These are phyloP conservation scores for Colletotrichum lindemuthianum DNA, from an alignment of 2,329 filamentous ascomycete genomes.

Conservation along the genomic window DNA sequence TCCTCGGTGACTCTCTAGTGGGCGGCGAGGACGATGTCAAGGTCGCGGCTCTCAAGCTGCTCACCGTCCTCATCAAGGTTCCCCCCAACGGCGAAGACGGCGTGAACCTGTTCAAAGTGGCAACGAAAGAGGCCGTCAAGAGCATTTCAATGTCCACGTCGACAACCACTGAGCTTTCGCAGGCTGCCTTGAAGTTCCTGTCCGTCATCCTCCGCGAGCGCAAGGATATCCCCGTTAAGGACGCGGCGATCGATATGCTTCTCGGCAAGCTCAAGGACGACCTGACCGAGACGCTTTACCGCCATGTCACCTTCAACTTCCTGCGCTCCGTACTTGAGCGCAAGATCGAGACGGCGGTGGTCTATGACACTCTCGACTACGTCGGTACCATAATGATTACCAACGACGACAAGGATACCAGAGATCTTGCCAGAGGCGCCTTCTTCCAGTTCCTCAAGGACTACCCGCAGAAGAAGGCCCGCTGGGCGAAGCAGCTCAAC, in stretches of 20 bases:
- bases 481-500: constrained; percentile 87
- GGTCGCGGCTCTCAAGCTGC: constrained; percentile 84
- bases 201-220: constrained; percentile 86
- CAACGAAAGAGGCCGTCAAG: constrained; percentile 85
- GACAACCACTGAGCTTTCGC: constrained; percentile 84
- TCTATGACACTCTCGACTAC: constrained; percentile 93
- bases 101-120: constrained; percentile 74
- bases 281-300: constrained; percentile 89
- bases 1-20: constrained; percentile 87
- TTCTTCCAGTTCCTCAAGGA: constrained; percentile 96
- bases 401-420: constrained; percentile 88
- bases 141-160: constrained; percentile 80
- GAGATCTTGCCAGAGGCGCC: constrained; percentile 86
- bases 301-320: constrained; percentile 95
- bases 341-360: constrained; percentile 83
- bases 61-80: constrained; percentile 86
- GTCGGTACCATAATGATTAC: constrained; percentile 94
- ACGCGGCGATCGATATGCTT: constrained; percentile 83
- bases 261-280: constrained; percentile 86
- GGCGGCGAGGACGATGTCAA: constrained; percentile 92
- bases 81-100: constrained; percentile 78
- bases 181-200: constrained; percentile 89
- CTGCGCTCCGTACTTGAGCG: constrained; percentile 86
- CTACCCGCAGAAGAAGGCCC: constrained; percentile 89
- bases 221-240: constrained; percentile 78